These are phyloP conservation scores for Epithele typhae DNA, from an alignment of 768 basidiomycete genomes.

Conservation along the genomic window DNA sequence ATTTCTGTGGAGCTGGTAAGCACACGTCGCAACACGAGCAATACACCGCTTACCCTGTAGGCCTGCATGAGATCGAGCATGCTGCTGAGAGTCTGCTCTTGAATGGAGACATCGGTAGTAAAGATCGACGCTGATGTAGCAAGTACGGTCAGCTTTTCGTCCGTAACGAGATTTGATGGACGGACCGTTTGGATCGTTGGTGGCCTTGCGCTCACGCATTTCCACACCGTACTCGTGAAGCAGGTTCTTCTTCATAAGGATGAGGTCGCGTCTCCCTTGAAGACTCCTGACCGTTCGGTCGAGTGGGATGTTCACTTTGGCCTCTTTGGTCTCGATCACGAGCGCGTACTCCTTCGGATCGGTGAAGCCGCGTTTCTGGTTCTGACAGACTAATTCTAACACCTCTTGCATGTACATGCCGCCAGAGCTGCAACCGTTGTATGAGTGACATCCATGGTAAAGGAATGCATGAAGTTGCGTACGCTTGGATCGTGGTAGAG, in stretches of 20 bases:
- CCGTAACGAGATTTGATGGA: too few relatives aligned
- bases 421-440: conserved; percentile 48
- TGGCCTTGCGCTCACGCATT: conserved; percentile 59
- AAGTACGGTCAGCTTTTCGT: not conserved
- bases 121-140: conserved; percentile 94
- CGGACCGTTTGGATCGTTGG: conserved; percentile 90
- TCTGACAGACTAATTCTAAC: conserved; percentile 76
- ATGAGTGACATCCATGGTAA: not conserved
- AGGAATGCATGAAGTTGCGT: conserved; percentile 29
- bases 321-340: conserved; percentile 50
- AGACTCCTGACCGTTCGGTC: conserved; percentile 96
- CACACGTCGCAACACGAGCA: not conserved
- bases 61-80: conserved; percentile 78
- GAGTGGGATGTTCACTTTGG: conserved; percentile 78
- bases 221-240: conserved; percentile 69
- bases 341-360: conserved; percentile 83
- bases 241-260: conserved; percentile 75
- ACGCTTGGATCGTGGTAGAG: conserved; percentile 90
- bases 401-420: conserved; percentile 98
- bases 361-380: conserved; percentile 57
- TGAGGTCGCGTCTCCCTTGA: conserved; percentile 80
- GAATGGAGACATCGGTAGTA: conserved; percentile 60
- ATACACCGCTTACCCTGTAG: conserved; percentile 81
- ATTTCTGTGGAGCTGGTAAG: conserved; percentile 66
- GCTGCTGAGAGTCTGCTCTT: conserved; percentile 48